Evolutionary conservation across 169 alveolate genomes (phyloP), one percentile per base, ranked within the genome.

Genomic region (Amoebophrya sp.): DNA sequence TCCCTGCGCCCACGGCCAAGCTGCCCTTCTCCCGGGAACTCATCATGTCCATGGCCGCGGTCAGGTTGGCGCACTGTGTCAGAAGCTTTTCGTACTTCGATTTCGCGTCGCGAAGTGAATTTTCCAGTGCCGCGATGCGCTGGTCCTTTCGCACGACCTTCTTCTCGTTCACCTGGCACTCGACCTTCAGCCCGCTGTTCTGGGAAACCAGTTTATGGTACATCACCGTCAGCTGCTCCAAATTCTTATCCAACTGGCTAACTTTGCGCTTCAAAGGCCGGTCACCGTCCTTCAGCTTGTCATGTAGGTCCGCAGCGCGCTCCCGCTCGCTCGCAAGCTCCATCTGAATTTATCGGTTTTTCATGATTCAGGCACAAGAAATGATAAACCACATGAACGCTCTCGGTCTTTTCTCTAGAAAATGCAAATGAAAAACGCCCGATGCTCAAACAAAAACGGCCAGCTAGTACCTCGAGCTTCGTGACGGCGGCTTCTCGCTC

Each of bases 191-290:
- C 25, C 91, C 92, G 54, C 92, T 38, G 92, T 93, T 93, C 41
- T 93, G 95, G 29, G 90, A 92, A 29, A 93, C 95, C 92, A 93
- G 90, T 40, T 93, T 93, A 39, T 93, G 95, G 91, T 93, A 93
- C 77, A 93, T 92, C 40, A 89, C 83, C n/a, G 93, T 90, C 18
- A 93, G 91, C 35, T 93, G 95, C 41, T 93, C 95, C 93, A 93
- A 90, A 66, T 91, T 93, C 53, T 40, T 89, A 55, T 93, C 95
- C 23, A 93, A 89, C 91, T 93, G 95, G 40, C 93, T 38, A 14
- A 88, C 90, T n/a, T 88, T 88, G 23, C 90, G 14, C 47, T 39
- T 33, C 41, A 88, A 40, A 25, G 90, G 90, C 35, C 90, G 29
- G n/a, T 88, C 90, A 23, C 90, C 90, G 35, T 88, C 90, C 55